A percentile compares a stretch with the other conserved stretches of the same genome.
Evolutionary conservation across 75 land plant genomes (phyloP).

Genomic region (Adiantum capillusveneris): DNA sequence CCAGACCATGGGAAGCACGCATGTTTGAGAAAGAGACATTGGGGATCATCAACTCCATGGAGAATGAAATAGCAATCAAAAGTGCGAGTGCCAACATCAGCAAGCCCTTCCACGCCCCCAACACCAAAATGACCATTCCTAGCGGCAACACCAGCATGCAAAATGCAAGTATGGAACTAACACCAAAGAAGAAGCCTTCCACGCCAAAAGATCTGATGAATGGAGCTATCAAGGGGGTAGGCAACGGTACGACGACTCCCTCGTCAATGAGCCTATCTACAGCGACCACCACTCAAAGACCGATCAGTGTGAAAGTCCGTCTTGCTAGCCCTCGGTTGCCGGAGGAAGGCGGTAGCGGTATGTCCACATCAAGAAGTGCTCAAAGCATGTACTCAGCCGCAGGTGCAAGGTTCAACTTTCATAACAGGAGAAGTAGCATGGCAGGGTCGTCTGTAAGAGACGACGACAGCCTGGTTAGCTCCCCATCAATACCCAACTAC

Average conservation of each 20-base stretch:
- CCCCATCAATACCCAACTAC: slow-evolving; percentile 10
- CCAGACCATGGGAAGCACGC: slow-evolving; percentile 66
- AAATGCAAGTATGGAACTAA: no score
- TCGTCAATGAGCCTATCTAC: no score
- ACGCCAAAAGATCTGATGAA: no score
- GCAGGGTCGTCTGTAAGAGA: slow-evolving; percentile 6
- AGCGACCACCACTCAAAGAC: not conserved
- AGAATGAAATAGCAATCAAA: not conserved
- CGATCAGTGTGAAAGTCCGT: not conserved
- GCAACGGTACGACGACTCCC: not conserved
- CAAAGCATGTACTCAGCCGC: slow-evolving; percentile 35
- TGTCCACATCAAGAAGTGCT: not conserved
- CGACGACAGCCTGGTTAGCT: slow-evolving; percentile 7
- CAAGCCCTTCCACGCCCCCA: no score
- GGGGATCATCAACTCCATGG: not conserved
- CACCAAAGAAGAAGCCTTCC: no score
- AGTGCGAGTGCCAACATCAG: not conserved
- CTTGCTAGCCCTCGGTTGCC: no score
- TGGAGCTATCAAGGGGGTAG: no score
- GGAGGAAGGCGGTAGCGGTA: slow-evolving; percentile 22
- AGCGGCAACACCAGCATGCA: no score
- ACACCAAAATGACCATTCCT: no score
- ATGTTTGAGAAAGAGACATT: not conserved
- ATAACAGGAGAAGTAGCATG: slow-evolving; percentile 32
- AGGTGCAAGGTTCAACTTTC: slow-evolving; percentile 29